Evolutionary conservation across 495 filamentous ascomycete species (phyloP).

Genomic region (Tetracladium setigerum): DNA sequence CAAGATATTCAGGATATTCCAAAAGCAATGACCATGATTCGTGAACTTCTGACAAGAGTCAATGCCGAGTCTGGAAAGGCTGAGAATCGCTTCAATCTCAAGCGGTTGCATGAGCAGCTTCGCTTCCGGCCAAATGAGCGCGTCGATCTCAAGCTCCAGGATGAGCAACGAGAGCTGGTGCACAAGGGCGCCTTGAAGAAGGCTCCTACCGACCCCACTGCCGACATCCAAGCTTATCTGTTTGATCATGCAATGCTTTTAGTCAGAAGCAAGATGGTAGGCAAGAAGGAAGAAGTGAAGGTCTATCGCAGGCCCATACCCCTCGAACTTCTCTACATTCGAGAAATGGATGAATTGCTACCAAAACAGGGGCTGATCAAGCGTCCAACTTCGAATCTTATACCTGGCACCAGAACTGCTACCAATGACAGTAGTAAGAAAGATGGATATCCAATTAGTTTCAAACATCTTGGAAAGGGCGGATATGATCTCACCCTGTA

Average conservation of each 20-base stretch:
- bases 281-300: slow-evolving; percentile 89
- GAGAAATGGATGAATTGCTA: slow-evolving; percentile 92
- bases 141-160: slow-evolving; percentile 90
- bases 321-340: slow-evolving; percentile 85
- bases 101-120: slow-evolving; percentile 80
- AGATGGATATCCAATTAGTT: slow-evolving; percentile 93
- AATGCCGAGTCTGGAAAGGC: slow-evolving; percentile 94
- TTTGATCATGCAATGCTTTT: slow-evolving; percentile 95
- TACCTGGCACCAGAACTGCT: slow-evolving; percentile 58
- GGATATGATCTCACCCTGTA: slow-evolving; percentile 92
- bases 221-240: slow-evolving; percentile 83
- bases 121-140: slow-evolving; percentile 81
- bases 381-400: slow-evolving; percentile 79
- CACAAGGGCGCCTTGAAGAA: slow-evolving; percentile 94
- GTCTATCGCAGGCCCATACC: slow-evolving; percentile 96
- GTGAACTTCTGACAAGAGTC: slow-evolving; percentile 78
- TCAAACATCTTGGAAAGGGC: slow-evolving; percentile 92
- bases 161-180: slow-evolving; percentile 86
- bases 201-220: slow-evolving; percentile 67
- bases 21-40: slow-evolving; percentile 74
- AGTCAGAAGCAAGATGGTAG: slow-evolving; percentile 78
- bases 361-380: slow-evolving; percentile 75
- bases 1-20: slow-evolving; percentile 89
- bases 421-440: slow-evolving; percentile 41
- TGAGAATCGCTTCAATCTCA: slow-evolving; percentile 95